Conservation (phyloP, 257 asterid species). For the Scutellaria galericulata region DNA sequence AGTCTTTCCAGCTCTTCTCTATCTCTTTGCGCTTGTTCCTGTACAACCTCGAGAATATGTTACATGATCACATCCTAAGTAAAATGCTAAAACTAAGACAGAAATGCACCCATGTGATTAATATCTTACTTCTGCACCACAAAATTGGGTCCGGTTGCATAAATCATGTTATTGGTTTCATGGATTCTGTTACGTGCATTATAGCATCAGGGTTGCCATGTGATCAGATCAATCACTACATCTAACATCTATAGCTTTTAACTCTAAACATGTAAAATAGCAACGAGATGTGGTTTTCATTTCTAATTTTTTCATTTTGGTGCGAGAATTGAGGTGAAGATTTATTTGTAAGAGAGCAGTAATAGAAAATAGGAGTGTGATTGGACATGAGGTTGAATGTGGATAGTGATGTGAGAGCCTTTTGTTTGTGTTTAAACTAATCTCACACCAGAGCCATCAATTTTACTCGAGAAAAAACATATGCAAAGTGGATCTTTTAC, state of each 20-base stretch:
- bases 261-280: background rate
- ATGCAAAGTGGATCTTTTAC: too few relatives aligned
- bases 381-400: too few relatives aligned
- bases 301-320: too few relatives aligned
- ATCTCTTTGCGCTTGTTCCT: conserved; percentile 81
- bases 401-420: too few relatives aligned
- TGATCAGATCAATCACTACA: background rate
- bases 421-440: too few relatives aligned
- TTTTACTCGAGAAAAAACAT: too few relatives aligned
- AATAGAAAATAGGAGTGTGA: too few relatives aligned
- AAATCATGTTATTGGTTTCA: background rate
- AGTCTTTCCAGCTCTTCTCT: conserved; percentile 80
- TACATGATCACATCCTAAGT: background rate
- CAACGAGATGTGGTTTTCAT: background rate
- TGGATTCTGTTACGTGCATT: background rate
- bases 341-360: too few relatives aligned
- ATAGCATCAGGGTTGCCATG: background rate
- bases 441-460: too few relatives aligned
- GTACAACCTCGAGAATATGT: conserved; percentile 25
- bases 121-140: background rate
- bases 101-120: too few relatives aligned
- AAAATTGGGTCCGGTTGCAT: background rate
- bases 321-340: too few relatives aligned
- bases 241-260: background rate
- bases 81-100: background rate